phyloP scores from a whole-genome alignment of 2,329 filamentous ascomycete species.

The Coniochaeta hoffmannii region DNA sequence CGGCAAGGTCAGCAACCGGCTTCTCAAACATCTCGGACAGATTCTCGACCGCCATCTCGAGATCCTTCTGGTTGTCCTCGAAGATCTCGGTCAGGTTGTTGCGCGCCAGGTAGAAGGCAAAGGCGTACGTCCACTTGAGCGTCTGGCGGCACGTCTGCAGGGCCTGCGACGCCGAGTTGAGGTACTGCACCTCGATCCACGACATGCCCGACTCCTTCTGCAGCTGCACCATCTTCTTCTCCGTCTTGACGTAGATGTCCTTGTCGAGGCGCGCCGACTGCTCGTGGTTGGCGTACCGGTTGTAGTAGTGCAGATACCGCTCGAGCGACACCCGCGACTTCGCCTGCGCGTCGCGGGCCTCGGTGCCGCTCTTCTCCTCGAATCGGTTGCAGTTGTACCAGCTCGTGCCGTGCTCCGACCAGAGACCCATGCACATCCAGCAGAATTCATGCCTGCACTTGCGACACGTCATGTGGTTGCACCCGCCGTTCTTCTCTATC shows the following conservation, averaged over 20 bases:
- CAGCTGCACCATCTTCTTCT: slow-evolving; percentile 97
- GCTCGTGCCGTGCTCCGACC: slow-evolving; percentile 96
- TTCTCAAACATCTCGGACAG: slow-evolving; percentile 99
- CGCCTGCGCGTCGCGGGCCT: slow-evolving; percentile 87
- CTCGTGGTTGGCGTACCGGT: slow-evolving; percentile 97
- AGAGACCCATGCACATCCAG: slow-evolving; percentile 99
- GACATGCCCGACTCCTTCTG: slow-evolving; percentile 93
- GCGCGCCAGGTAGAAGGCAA: slow-evolving; percentile 91
- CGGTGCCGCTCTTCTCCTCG: slow-evolving; percentile 88
- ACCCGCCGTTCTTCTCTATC: slow-evolving; percentile 97
- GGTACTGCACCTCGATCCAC: slow-evolving; percentile 98
- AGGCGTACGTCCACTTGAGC: slow-evolving; percentile 98
- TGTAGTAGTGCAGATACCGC: slow-evolving; percentile 98
- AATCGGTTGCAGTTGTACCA: slow-evolving; percentile 99
- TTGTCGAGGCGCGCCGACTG: slow-evolving; percentile 95
- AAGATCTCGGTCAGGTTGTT: slow-evolving; percentile 98
- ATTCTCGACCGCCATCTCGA: slow-evolving; percentile 95
- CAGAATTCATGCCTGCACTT: slow-evolving; percentile 97
- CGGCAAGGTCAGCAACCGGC: slow-evolving; percentile 76
- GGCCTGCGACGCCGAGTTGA: slow-evolving; percentile 86
- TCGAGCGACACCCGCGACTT: slow-evolving; percentile 85
- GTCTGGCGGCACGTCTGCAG: slow-evolving; percentile 97
- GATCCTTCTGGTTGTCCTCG: slow-evolving; percentile 95
- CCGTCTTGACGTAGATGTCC: slow-evolving; percentile 91
- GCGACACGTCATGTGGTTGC: slow-evolving; percentile 95